phyloP scores from a whole-genome alignment of 345 rosid genomes.

The Eucalyptus sp. region DNA sequence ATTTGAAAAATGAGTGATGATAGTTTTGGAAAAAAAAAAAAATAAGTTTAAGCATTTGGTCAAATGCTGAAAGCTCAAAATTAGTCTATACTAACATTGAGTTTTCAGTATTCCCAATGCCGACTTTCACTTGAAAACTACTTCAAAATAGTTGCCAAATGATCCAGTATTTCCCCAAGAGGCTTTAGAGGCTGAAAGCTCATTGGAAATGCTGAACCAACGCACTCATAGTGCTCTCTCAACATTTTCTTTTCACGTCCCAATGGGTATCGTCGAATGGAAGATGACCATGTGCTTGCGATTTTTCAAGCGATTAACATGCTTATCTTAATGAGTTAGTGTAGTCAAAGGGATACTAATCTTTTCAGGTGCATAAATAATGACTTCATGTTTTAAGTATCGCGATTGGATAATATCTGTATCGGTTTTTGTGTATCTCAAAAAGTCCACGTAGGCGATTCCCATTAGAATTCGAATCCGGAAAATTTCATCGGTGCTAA shows the following conservation, averaged over 20 bases:
- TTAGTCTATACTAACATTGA: no score
- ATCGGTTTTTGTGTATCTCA: neutral
- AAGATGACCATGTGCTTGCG: neutral
- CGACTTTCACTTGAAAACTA: no score
- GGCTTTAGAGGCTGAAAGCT: no score
- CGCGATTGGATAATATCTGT: neutral
- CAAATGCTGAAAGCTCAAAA: no score
- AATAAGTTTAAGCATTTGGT: no score
- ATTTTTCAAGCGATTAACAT: neutral
- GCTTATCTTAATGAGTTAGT: neutral
- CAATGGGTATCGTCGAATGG: fast-evolving
- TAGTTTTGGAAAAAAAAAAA: no score
- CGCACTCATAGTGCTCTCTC: neutral
- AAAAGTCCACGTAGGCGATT: neutral
- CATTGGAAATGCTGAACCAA: no score
- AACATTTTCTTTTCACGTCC: neutral
- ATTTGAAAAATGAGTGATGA: no score
- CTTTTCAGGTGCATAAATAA: neutral
- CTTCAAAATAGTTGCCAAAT: no score
- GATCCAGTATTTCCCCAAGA: no score
- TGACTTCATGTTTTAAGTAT: neutral
- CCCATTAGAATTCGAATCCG: neutral
- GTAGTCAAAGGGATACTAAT: neutral
- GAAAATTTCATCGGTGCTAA: neutral
- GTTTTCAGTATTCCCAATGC: no score